Conservation (phyloP, 108 stramenopile species). For the Cyclotella baltica region DNA sequence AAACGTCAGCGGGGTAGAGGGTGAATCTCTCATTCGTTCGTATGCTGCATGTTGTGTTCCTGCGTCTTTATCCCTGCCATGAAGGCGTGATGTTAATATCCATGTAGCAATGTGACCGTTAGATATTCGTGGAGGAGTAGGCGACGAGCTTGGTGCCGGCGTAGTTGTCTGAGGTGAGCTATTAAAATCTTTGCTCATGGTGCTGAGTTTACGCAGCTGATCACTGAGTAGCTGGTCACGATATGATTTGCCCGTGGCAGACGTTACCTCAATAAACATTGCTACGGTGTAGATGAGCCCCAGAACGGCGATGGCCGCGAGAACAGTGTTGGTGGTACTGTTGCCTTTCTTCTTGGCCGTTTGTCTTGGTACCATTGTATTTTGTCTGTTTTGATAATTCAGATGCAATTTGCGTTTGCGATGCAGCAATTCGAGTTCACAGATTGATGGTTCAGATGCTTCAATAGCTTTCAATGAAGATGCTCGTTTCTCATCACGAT, state of each 20-base stretch:
- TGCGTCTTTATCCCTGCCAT: conserved; percentile 41
- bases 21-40: conserved; percentile 19
- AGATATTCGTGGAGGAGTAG: conserved; percentile 19
- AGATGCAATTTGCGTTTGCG: too few relatives aligned
- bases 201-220: background rate
- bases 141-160: background rate
- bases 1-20: conserved; percentile 17
- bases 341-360: background rate
- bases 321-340: conserved; percentile 2
- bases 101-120: conserved; percentile 32
- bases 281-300: conserved; percentile 9
- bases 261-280: background rate
- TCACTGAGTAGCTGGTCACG: background rate
- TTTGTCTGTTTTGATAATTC: too few relatives aligned
- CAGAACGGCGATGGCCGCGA: background rate
- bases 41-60: conserved; percentile 22
- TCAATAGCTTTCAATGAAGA: too few relatives aligned
- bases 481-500: too few relatives aligned
- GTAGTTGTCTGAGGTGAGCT: background rate
- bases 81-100: conserved; percentile 17
- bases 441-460: too few relatives aligned
- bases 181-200: background rate
- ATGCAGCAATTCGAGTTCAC: too few relatives aligned
- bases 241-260: conserved; percentile 7
- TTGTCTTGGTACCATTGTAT: too few relatives aligned